phyloP scores from a whole-genome alignment of 805 yeast species.

The Candida tallmaniae region DNA sequence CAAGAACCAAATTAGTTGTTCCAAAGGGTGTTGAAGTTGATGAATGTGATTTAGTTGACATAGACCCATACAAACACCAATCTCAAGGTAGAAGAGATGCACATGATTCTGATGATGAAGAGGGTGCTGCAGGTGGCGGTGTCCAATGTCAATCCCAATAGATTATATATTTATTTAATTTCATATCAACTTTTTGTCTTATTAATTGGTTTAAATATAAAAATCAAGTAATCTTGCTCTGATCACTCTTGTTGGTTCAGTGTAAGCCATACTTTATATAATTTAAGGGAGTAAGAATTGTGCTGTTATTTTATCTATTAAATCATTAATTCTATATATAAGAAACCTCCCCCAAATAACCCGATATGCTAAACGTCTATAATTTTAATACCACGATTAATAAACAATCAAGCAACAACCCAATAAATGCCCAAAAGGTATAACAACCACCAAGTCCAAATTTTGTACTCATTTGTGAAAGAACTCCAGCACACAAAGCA shows the following conservation, averaged over 20 bases:
- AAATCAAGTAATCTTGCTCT: too few species aligned
- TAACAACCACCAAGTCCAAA: conserved; percentile 75
- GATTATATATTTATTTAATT: conserved; percentile 10
- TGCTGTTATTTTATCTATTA: too few species aligned
- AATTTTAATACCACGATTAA: conserved; percentile 9
- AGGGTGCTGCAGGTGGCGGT: conserved; percentile 56
- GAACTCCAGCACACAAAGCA: conserved; percentile 66
- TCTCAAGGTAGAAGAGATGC: conserved; percentile 38
- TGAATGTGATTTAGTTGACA: conserved; percentile 69
- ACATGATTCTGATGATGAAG: conserved; percentile 43
- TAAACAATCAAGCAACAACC: conserved; percentile 11
- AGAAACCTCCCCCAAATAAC: too few species aligned
- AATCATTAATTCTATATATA: too few species aligned
- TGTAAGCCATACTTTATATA: too few species aligned
- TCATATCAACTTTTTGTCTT: too few species aligned
- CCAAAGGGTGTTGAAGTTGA: conserved; percentile 77
- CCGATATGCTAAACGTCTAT: too few species aligned
- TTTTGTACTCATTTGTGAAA: conserved; percentile 51
- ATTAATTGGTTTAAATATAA: too few species aligned
- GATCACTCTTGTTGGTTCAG: too few species aligned
- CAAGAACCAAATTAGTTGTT: conserved; percentile 56
- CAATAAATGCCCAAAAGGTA: conserved; percentile 59
- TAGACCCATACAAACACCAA: conserved; percentile 60
- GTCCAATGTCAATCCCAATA: conserved; percentile 95
- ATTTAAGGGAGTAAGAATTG: too few species aligned